Evolutionary conservation across 2,329 filamentous ascomycete species (phyloP).

Genomic region (Ceratocystis lukuohia): DNA sequence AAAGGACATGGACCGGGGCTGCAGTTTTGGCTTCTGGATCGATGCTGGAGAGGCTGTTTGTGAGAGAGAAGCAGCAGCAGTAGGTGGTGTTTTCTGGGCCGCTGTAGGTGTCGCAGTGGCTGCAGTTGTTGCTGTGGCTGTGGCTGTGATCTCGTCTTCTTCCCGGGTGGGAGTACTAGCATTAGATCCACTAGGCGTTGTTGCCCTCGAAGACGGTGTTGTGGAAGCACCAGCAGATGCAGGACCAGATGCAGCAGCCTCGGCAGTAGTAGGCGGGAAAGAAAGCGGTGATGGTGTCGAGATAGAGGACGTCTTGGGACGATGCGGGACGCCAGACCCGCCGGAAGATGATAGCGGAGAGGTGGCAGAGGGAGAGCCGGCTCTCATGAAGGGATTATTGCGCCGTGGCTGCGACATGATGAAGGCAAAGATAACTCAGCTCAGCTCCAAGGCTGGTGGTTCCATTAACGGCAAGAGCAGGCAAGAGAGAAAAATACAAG

Average conservation of each 20-base stretch:
- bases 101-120: not conserved
- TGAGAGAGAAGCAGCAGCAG: not conserved
- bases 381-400: conserved; percentile 66
- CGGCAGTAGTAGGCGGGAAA: conserved; percentile 25
- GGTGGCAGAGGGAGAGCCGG: conserved; percentile 40
- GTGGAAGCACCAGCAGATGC: not conserved
- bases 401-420: conserved; percentile 48
- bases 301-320: conserved; percentile 67
- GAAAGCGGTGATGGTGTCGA: conserved; percentile 42
- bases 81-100: not conserved
- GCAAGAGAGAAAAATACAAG: not conserved
- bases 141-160: not conserved
- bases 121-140: not conserved
- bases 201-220: not conserved
- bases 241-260: not conserved
- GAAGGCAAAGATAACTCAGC: not conserved
- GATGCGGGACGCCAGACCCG: conserved; percentile 28
- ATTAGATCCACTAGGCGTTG: not conserved
- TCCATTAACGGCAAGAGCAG: not conserved
- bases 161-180: not conserved
- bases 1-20: conserved; percentile 16
- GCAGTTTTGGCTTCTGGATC: conserved; percentile 5
- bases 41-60: not conserved
- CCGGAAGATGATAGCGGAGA: conserved; percentile 26
- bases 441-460: not conserved